Evolutionary conservation across 441 rosid species (phyloP), one percentile per base, ranked within the genome.

Genomic region (Manihot esculenta): DNA sequence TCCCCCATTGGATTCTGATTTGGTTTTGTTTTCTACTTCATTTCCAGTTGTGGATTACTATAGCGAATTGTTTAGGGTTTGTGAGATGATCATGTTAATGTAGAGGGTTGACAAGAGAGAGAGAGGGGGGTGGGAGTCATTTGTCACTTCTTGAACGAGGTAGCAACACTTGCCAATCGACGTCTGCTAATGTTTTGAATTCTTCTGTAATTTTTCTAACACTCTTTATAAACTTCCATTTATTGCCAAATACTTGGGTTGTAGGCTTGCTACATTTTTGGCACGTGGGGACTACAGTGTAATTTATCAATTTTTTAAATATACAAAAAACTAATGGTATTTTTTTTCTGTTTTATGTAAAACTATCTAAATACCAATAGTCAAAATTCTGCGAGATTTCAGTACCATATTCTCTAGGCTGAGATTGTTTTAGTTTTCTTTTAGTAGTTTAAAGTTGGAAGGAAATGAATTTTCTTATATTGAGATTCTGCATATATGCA

Each of bases 71-170:
- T 69, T 21, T 72, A 72, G 76, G 76, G 78, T 68, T 73, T 68
- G 49, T 17, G 56, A 70, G 58, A 68, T 51, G 81, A 51, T 62
- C 53, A 48, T 66, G 72, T 66, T 71, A 65, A 64, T 66, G 48
- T 57, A 62, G 38, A 26, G 54, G 49, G 41, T 72, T 55, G 62
- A 55, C 45, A 68, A 72, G 3, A 8, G 66, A 59, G 62, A 66
- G 64, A 24, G n/a, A n/a, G n/a, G 84, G 97, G 83, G 97, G 91
- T 79, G 97, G 90, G n/a, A n/a, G 17, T 86, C 99, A 45, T 94
- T 94, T 74, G 98, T 94, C 21, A 98, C 99, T 68, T 78, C 86
- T 92, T 24, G 97, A 90, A 45, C 88, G 96, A 44, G 92, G 96
- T 79, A 88, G 76, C 73, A 89, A 74, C 72, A 82, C 85, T 74